Percentiles rank a stretch among this genome's conserved stretches.
phyloP scores from a whole-genome alignment of 2,329 filamentous ascomycete genomes.

The Rosellinia necatrix region DNA sequence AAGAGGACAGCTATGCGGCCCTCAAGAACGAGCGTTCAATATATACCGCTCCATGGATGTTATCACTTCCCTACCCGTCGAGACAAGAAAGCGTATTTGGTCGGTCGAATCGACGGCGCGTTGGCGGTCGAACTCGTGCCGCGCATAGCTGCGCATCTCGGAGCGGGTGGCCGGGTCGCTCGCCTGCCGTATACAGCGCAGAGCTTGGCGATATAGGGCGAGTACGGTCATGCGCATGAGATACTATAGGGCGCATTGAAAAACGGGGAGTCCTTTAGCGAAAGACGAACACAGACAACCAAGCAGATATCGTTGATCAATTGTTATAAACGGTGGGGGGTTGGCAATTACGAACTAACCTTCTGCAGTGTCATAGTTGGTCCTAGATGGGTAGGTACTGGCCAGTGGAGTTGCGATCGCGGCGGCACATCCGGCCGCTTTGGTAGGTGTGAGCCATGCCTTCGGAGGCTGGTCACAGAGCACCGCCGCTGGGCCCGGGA shows the following conservation, averaged over 20 bases:
- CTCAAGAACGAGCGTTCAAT: conserved; percentile 54
- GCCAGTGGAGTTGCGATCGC: too few species aligned
- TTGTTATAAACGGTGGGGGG: too few species aligned
- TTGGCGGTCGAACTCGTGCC: conserved; percentile 66
- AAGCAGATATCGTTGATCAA: too few species aligned
- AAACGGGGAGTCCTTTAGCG: conserved; percentile 14
- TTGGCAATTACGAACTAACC: too few species aligned
- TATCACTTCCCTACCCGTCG: conserved; percentile 71
- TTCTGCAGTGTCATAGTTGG: too few species aligned
- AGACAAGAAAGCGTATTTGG: conserved; percentile 67
- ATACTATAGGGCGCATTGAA: conserved; percentile 53
- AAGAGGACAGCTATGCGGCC: too few species aligned
- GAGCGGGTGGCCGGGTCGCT: conserved; percentile 53
- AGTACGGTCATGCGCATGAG: conserved; percentile 60
- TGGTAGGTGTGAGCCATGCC: too few species aligned
- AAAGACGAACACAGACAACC: too few species aligned
- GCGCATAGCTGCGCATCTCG: conserved; percentile 62
- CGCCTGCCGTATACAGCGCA: conserved; percentile 60
- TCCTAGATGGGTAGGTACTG: too few species aligned
- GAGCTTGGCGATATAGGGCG: conserved; percentile 61
- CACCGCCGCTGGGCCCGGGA: conserved; percentile 25
- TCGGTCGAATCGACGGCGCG: conserved; percentile 58
- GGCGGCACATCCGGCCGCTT: too few species aligned
- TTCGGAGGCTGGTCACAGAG: conserved; percentile 38
- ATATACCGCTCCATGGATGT: conserved; percentile 62